phyloP scores from a whole-genome alignment of 495 filamentous ascomycete genomes.

The Xylaria castorea region DNA sequence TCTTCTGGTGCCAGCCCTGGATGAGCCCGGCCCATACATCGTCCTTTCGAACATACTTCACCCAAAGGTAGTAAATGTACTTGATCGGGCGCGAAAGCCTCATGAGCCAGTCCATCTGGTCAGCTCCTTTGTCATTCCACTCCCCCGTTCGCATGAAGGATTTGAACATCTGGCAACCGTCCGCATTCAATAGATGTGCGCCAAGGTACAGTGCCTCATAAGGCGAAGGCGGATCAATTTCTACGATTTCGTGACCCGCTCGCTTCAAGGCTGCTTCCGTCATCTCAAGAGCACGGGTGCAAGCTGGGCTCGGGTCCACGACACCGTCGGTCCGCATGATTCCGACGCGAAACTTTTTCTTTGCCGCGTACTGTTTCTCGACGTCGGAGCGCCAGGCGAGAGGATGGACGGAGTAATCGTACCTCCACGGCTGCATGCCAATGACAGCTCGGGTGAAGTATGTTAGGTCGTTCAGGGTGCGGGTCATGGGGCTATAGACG shows the following conservation, averaged over 20 bases:
- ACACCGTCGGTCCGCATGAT: conserved; percentile 84
- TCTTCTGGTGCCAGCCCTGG: conserved; percentile 71
- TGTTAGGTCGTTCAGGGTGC: conserved; percentile 81
- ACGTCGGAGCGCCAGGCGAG: conserved; percentile 75
- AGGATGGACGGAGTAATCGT: conserved; percentile 86
- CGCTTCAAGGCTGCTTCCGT: conserved; percentile 70
- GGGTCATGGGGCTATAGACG: conserved; percentile 92
- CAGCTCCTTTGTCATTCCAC: conserved; percentile 79
- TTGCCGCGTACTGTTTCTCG: conserved; percentile 62
- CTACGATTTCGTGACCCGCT: conserved; percentile 78
- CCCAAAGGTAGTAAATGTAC: conserved; percentile 87
- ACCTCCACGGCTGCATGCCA: conserved; percentile 88
- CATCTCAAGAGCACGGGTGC: conserved; percentile 74
- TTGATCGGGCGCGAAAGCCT: conserved; percentile 76
- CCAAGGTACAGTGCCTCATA: conserved; percentile 81
- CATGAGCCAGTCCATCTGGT: conserved; percentile 74
- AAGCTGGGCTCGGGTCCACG: conserved; percentile 86
- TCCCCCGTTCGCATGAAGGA: conserved; percentile 81
- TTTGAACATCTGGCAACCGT: conserved; percentile 82
- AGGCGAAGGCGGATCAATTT: conserved; percentile 69
- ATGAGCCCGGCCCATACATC: conserved; percentile 79
- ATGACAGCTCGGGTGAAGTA: conserved; percentile 86
- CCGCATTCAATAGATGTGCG: conserved; percentile 83
- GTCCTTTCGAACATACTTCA: conserved; percentile 81
- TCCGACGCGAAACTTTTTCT: conserved; percentile 73